A percentile compares a stretch with the other conserved stretches of the same genome.
phyloP scores from a whole-genome alignment of 768 basidiomycete genomes.

The Amanita phalloides region DNA sequence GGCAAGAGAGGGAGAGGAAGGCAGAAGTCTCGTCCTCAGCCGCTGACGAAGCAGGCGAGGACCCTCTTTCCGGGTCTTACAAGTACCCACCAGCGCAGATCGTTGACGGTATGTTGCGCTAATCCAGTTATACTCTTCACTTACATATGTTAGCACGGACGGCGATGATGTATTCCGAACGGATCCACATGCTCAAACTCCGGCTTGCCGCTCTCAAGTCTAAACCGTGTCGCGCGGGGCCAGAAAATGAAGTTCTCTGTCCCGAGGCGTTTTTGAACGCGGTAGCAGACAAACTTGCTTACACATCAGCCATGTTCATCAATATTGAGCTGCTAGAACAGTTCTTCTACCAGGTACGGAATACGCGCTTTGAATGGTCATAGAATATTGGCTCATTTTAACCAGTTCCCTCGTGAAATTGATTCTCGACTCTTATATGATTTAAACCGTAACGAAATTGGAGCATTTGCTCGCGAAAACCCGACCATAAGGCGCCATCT shows the following conservation, averaged over 20 bases:
- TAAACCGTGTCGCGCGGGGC: slow-evolving; percentile 79
- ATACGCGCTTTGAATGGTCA: slow-evolving; percentile 11
- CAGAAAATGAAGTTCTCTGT: slow-evolving; percentile 82
- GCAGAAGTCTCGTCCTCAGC: slow-evolving; percentile 14
- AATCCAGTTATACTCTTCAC: not conserved
- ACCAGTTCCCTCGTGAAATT: slow-evolving; percentile 93
- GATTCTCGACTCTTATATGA: slow-evolving; percentile 90
- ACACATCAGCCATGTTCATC: slow-evolving; percentile 97
- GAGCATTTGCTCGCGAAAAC: slow-evolving; percentile 92
- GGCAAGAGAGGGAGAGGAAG: slow-evolving; percentile 33
- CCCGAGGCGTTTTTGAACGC: slow-evolving; percentile 96
- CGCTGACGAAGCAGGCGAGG: slow-evolving; percentile 26
- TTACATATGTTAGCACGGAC: slow-evolving; percentile 56
- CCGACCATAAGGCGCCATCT: slow-evolving; percentile 79
- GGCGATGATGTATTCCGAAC: slow-evolving; percentile 80
- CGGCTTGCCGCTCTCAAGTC: slow-evolving; percentile 82
- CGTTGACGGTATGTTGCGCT: slow-evolving; percentile 61
- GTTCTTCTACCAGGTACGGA: slow-evolving; percentile 87
- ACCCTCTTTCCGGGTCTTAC: slow-evolving; percentile 59
- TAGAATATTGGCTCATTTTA: not conserved
- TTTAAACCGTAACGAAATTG: slow-evolving; percentile 82
- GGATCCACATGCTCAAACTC: slow-evolving; percentile 74
- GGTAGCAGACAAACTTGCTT: slow-evolving; percentile 92
- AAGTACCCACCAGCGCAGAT: slow-evolving; percentile 88
- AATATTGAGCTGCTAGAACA: slow-evolving; percentile 97